These are phyloP conservation scores for Coccinonectria pachysandricola DNA, from an alignment of 2,329 filamentous ascomycete species.

Conservation along the genomic window DNA sequence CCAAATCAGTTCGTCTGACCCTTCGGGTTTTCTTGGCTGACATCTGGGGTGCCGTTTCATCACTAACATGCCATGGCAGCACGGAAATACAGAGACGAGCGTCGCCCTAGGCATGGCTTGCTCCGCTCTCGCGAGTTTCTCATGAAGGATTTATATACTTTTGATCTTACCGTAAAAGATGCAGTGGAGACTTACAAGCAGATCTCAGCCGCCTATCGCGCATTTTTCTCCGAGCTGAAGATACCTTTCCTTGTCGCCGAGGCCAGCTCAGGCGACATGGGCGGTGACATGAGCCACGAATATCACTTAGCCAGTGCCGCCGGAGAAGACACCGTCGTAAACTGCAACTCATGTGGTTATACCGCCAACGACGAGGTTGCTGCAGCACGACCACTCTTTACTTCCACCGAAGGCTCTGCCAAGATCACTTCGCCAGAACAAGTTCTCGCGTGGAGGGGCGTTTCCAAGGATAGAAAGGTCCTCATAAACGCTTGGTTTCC, in stretches of 20 bases:
- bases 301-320: conserved; percentile 74
- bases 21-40: no score
- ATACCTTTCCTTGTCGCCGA: conserved; percentile 76
- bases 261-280: conserved; percentile 94
- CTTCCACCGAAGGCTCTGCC: not conserved
- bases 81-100: conserved; percentile 90
- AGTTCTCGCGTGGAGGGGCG: conserved; percentile 46
- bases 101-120: conserved; percentile 76
- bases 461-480: conserved; percentile 56
- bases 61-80: conserved; percentile 35
- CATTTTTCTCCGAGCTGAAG: conserved; percentile 72
- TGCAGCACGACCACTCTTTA: conserved; percentile 16
- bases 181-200: conserved; percentile 72
- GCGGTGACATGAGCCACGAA: conserved; percentile 85
- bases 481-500: conserved; percentile 63
- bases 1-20: conserved; percentile 57
- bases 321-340: conserved; percentile 79
- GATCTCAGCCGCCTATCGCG: conserved; percentile 63
- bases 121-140: conserved; percentile 82
- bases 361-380: conserved; percentile 85
- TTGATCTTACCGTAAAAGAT: conserved; percentile 58
- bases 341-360: conserved; percentile 63
- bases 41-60: no score
- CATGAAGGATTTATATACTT: conserved; percentile 98
- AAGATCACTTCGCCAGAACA: conserved; percentile 4